A percentile compares a stretch with the other conserved stretches of the same genome.
phyloP scores from a whole-genome alignment of 768 basidiomycete species.

The Boletus rex-veris region DNA sequence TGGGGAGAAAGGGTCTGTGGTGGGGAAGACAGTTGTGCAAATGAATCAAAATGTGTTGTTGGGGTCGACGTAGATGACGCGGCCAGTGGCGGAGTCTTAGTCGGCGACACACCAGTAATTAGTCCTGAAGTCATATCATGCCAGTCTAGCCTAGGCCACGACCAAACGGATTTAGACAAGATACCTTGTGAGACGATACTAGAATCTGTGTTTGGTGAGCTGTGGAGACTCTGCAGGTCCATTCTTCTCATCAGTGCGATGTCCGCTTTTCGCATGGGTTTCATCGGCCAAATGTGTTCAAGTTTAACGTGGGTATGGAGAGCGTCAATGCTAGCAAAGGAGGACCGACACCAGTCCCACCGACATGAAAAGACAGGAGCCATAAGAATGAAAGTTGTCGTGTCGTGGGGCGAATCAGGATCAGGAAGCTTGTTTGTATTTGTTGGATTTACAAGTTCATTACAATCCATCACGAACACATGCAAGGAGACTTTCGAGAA shows the following conservation, averaged over 20 bases:
- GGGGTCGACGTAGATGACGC: background rate
- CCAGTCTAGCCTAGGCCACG: conserved; percentile 4
- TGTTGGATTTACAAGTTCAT: conserved; percentile 9
- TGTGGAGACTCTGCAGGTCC: conserved; percentile 36
- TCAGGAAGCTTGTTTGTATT: conserved; percentile 18
- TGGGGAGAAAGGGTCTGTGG: conserved; percentile 8
- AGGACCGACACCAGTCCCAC: conserved; percentile 53
- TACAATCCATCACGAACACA: background rate
- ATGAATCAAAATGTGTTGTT: conserved; percentile 6
- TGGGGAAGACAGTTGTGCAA: conserved; percentile 24
- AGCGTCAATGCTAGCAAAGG: conserved; percentile 36
- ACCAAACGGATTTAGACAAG: background rate
- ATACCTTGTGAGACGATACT: conserved; percentile 19
- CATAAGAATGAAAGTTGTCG: background rate
- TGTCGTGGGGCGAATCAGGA: background rate
- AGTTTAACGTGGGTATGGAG: conserved; percentile 45
- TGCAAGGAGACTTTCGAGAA: conserved; percentile 17
- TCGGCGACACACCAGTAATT: background rate
- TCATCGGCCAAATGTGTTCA: conserved; percentile 44
- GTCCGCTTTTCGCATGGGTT: conserved; percentile 44
- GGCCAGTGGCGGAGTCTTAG: conserved; percentile 1
- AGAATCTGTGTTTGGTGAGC: conserved; percentile 12
- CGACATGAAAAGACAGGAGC: conserved; percentile 35
- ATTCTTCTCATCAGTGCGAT: conserved; percentile 37
- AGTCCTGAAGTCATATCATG: conserved; percentile 4